phyloP scores from a whole-genome alignment of 148 eudicot genomes.

The Arbutus unedo region DNA sequence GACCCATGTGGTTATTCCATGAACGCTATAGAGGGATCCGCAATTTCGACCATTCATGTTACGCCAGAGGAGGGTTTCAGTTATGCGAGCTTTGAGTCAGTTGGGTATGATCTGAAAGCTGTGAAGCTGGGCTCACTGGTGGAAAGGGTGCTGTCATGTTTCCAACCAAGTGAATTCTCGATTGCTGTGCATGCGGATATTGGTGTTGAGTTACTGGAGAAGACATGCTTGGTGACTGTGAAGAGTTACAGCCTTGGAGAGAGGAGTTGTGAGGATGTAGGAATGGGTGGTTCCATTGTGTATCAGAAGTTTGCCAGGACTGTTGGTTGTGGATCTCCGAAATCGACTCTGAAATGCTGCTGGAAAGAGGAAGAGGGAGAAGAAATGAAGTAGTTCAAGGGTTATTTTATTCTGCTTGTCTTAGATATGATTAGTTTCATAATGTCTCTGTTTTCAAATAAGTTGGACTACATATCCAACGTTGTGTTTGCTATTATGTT shows the following conservation, averaged over 20 bases:
- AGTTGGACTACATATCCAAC: not conserved
- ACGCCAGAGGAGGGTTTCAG: constrained; percentile 54
- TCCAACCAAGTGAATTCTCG: constrained; percentile 36
- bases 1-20: constrained; percentile 54
- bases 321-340: constrained; percentile 36
- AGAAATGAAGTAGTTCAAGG: constrained; percentile 46
- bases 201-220: constrained; percentile 17
- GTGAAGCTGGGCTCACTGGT: constrained; percentile 27
- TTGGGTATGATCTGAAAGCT: constrained; percentile 30
- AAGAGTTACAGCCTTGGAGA: constrained; percentile 28
- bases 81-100: constrained; percentile 41
- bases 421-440: not conserved
- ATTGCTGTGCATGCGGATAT: constrained; percentile 37
- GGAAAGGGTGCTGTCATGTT: constrained; percentile 35
- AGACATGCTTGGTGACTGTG: constrained; percentile 14
- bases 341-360: constrained; percentile 51
- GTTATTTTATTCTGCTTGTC: not conserved
- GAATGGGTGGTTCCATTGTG: constrained; percentile 49
- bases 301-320: constrained; percentile 68
- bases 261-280: constrained; percentile 38
- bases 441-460: not conserved
- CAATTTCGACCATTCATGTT: constrained; percentile 46
- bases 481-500: not conserved
- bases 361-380: constrained; percentile 66
- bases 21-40: constrained; percentile 39